A percentile compares a stretch with the other conserved stretches of the same genome.
Conservation (phyloP, 768 basidiomycete genomes). For the Exsudoporus frostii region DNA sequence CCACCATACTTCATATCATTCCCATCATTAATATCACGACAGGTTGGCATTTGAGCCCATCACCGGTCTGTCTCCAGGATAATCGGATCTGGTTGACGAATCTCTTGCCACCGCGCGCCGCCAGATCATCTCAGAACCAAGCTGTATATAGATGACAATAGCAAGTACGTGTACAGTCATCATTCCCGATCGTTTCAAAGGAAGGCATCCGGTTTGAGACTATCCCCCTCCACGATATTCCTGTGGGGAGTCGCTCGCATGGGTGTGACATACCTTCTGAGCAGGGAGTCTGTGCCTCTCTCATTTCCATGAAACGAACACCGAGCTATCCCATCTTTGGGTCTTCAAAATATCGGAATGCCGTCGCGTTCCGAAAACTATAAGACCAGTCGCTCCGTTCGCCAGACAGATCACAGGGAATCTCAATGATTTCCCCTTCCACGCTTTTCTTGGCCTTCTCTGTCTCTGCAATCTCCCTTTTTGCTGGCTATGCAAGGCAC, state of each 20-base stretch:
- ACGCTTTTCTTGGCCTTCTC: conserved; percentile 5
- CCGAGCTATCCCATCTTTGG: conserved; percentile 7
- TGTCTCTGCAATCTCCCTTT: conserved; percentile 7
- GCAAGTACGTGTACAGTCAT: background rate
- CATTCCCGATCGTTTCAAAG: background rate
- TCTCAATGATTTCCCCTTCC: conserved; percentile 5
- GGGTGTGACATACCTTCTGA: background rate
- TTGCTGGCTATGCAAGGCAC: conserved; percentile 10
- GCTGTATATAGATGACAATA: background rate
- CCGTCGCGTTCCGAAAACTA: conserved; percentile 5
- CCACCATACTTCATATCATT: background rate
- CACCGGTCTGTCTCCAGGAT: background rate
- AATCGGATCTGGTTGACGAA: conserved; percentile 9
- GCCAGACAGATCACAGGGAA: background rate
- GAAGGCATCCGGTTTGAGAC: background rate
- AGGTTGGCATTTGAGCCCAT: background rate
- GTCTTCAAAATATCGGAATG: background rate
- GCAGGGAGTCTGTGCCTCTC: conserved; percentile 4
- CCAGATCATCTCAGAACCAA: background rate
- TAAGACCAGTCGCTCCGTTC: conserved; percentile 8
- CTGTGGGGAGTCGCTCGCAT: background rate
- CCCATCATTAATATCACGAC: background rate
- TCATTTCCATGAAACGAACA: conserved; percentile 11
- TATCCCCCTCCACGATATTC: background rate
- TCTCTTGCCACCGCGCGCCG: background rate